Evolutionary conservation across 805 yeast species (phyloP), one percentile per base, ranked within the genome.

Genomic region (Phaffomyces opuntiae): DNA sequence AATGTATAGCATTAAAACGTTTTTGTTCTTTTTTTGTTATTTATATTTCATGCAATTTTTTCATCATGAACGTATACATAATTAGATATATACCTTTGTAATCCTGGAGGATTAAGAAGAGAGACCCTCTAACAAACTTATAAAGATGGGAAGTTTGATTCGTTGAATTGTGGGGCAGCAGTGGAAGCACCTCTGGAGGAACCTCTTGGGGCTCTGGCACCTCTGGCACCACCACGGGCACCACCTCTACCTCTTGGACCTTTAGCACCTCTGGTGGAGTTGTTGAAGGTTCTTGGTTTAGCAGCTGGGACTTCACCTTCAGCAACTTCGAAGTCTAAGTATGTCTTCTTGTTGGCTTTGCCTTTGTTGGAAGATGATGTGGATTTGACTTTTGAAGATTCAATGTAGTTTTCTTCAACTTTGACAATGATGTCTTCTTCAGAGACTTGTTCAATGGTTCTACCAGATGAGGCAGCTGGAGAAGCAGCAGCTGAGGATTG

Each of bases 351-450:
- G 81, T 90, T 90, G 67, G 73, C 76, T 21, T 21, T 21, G 53
- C 81, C 75, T 79, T 88, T 89, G 64, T 74, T 62, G 72, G 79
- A 83, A 61, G 70, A 60, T 67, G 77, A 77, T 82, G 88, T 88
- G 65, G 72, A 66, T 64, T 73, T 72, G 60, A 72, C 66, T 64
- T 73, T 72, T 60, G 88, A 67, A 47, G 87, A 73, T 48, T 74
- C 73, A 53, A 78, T 69, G 65, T 73, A 80, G 43, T 68, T 73
- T 66, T 78, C 87, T 62, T 72, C 73, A 63, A 75, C 78, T 74
- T 81, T 84, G 64, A 74, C 79, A 59, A 86, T 68, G 62, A 76
- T 70, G 68, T 80, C 83, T 48, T 76, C 79, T 58, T 70, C 73
- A 43, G 68, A 53, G 40, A 62, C 55, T 40, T 58, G 65, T 52